A percentile compares a stretch with the other conserved stretches of the same genome.
phyloP scores from a whole-genome alignment of 176 grass and related monocot genomes.

The Hsuehochloa calcarea region DNA sequence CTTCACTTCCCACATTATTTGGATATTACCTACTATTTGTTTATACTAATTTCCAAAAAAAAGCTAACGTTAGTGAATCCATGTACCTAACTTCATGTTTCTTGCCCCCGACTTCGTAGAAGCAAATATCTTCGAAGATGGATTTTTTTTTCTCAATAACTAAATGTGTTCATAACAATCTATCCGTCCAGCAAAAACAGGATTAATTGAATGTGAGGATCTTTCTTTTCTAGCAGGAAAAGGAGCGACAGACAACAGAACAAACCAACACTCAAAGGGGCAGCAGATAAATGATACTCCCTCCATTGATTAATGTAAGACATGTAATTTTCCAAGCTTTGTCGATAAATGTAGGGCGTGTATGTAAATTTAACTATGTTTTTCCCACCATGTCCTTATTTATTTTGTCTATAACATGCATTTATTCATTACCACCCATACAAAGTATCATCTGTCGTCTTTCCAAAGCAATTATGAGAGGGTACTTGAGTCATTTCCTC shows the following conservation, averaged over 20 bases:
- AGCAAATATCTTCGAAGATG: not conserved
- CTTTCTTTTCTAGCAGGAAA: no score
- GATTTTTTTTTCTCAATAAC: not conserved
- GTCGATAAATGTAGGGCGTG: no score
- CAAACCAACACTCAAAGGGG: not conserved
- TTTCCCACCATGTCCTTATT: no score
- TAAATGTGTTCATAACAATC: not conserved
- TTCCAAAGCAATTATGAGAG: no score
- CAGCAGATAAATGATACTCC: not conserved
- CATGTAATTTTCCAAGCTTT: no score
- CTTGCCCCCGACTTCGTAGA: not conserved
- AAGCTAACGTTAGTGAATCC: not conserved
- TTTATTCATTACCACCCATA: no score
- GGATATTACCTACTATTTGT: not conserved
- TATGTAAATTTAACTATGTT: no score
- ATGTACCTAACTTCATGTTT: not conserved
- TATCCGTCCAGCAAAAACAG: not conserved
- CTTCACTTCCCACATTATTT: not conserved
- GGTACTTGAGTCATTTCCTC: no score
- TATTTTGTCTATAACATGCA: no score
- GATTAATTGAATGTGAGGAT: not conserved
- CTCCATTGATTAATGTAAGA: no score
- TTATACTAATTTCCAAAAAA: not conserved
- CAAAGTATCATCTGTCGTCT: no score
- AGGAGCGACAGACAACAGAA: not conserved